A percentile compares a stretch with the other conserved stretches of the same genome.
These are phyloP conservation scores for Gorgonomyces haynaldii DNA, from an alignment of 192 early-diverging fungal genomes.

Conservation along the genomic window DNA sequence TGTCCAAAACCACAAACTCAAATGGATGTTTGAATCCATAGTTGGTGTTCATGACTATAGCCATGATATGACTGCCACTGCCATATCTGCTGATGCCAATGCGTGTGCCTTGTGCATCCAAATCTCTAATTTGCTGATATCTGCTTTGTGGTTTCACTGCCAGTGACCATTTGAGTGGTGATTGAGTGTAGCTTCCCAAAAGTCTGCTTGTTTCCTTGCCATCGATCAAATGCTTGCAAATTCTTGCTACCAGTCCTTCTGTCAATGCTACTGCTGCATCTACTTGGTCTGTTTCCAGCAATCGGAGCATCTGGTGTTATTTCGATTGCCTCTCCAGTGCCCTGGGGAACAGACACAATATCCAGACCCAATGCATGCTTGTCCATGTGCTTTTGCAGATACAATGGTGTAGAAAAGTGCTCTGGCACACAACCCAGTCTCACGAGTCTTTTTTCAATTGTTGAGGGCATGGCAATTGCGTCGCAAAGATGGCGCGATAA, in stretches of 20 bases:
- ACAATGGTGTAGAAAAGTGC: conserved; percentile 40
- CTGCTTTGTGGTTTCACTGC: conserved; percentile 15
- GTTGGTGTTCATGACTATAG: conserved; percentile 24
- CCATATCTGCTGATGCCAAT: conserved; percentile 13
- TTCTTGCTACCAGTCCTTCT: conserved; percentile 59
- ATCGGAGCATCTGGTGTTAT: conserved; percentile 43
- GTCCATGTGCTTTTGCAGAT: conserved; percentile 12
- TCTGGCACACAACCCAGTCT: conserved; percentile 42
- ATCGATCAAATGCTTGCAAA: conserved; percentile 35
- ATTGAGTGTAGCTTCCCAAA: background rate
- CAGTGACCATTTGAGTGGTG: conserved; percentile 41
- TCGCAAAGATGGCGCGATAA: too few relatives aligned
- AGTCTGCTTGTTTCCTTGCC: conserved; percentile 1
- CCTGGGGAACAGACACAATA: conserved; percentile 29
- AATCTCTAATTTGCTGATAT: background rate
- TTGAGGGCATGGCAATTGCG: too few relatives aligned
- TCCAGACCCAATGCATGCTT: too few relatives aligned
- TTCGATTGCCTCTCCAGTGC: conserved; percentile 17
- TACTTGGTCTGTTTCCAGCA: conserved; percentile 53
- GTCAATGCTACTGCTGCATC: conserved; percentile 82
- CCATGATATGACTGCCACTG: conserved; percentile 9
- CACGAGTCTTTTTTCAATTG: too few relatives aligned
- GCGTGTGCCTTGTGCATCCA: conserved; percentile 35
- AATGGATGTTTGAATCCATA: conserved; percentile 23
- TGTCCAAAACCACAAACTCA: conserved; percentile 58